Evolutionary conservation across 129 eudicot genomes (phyloP).

Genomic region (Escallonia rubra): DNA sequence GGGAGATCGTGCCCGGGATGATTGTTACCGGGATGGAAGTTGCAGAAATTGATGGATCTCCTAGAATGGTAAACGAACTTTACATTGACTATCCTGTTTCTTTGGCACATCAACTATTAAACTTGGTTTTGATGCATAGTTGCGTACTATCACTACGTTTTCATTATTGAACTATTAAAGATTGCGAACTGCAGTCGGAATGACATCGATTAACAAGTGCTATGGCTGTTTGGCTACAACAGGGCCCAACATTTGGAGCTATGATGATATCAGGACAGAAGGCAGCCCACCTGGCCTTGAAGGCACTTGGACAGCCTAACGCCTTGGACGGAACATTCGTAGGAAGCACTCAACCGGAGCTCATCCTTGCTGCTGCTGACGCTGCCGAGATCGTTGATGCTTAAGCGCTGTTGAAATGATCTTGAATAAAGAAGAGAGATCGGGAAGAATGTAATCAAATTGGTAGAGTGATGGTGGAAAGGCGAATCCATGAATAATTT

Average conservation of each 20-base stretch:
- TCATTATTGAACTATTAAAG: no score
- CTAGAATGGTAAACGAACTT: conserved; percentile 51
- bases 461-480: not conserved
- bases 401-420: conserved; percentile 3
- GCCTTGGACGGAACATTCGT: conserved; percentile 54
- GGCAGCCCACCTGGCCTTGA: conserved; percentile 85
- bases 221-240: not conserved
- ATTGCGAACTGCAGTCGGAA: no score
- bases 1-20: conserved; percentile 80
- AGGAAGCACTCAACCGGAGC: conserved; percentile 42
- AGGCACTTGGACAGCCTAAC: conserved; percentile 67
- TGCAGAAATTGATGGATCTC: conserved; percentile 75
- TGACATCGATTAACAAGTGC: no score
- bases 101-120: no score
- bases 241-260: conserved; percentile 96
- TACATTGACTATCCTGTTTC: no score
- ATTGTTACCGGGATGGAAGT: conserved; percentile 84
- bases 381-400: conserved; percentile 55
- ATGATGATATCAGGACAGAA: conserved; percentile 94
- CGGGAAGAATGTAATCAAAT: not conserved
- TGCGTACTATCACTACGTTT: no score
- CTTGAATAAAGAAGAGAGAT: not conserved
- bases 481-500: not conserved
- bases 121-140: no score
- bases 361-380: conserved; percentile 62